Evolutionary conservation across 2,329 filamentous ascomycete species (phyloP), one percentile per base, ranked within the genome.

Genomic region (Verticillium nubilum): DNA sequence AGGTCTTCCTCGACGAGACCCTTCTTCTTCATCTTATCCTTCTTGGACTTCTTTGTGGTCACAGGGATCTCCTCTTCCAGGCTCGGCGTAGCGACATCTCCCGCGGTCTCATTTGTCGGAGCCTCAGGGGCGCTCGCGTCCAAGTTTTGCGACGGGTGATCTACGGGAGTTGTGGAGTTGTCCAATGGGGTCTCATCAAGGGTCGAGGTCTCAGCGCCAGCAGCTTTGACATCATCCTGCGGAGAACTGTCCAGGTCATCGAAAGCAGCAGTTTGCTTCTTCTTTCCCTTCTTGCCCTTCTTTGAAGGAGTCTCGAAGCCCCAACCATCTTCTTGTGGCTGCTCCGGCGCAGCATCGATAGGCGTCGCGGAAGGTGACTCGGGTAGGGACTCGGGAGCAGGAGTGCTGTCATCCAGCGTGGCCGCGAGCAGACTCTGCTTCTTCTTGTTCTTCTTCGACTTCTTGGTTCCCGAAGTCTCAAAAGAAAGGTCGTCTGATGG

Each of bases 251-350:
- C 56, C 5, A 52, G 33, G 17, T 60, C 60, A 12, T 56, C 60
- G 10, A 60, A 52, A 5, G 57, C 47, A 52, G 37, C 13, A 19
- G 62, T 62, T 53, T 66, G 61, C 37, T 54, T 63, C 59, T 72
- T 70, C 61, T 71, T 72, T 60, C 73, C 73, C 60, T 73, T 75
- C 61, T 70, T 71, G 57, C 64, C 66, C 59, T 71, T 71, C 54
- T 70, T 71, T 27, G 60, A 58, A 3, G 59, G 50, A n/a, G 31
- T 13, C 29, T 63, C 58, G 17, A 57, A 59, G 31, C 47, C 33
- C 33, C 19, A 52, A 7, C 57, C 54, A 19, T 59, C 55, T 10
- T 58, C 57, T 17, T 29, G 61, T 35, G n/a, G 7, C 25, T 27
- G 26, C 9, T 62, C 42, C 12, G 54, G 25, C 29, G 57, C 37